Evolutionary conservation across 331 rosid genomes (phyloP).

Genomic region (Telfairia occidentalis): DNA sequence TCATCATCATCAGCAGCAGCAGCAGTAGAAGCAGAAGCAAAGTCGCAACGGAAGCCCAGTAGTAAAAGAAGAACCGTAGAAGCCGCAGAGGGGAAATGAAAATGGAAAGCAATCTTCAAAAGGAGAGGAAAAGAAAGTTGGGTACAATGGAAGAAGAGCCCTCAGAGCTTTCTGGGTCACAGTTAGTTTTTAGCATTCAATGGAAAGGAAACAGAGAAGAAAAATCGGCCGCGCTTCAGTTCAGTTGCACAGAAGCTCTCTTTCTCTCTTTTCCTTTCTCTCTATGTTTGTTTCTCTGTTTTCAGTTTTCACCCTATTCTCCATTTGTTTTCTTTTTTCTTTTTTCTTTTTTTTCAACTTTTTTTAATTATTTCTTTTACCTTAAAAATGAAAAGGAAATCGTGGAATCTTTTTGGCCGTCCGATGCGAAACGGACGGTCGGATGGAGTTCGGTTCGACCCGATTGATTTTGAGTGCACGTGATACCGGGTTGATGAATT

Average conservation of each 20-base stretch:
- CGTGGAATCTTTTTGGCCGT: not conserved
- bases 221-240: constrained; percentile 13
- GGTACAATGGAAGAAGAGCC: not conserved
- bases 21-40: not conserved
- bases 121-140: not conserved
- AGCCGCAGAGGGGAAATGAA: not conserved
- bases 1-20: not conserved
- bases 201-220: not conserved
- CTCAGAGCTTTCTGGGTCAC: not conserved
- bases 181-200: constrained; percentile 1
- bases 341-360: not conserved
- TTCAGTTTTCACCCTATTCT: constrained; percentile 9
- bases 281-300: not conserved
- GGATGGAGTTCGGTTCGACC: not conserved
- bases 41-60: not conserved
- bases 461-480: not conserved
- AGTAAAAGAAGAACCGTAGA: not conserved
- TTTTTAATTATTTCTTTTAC: not conserved
- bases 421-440: not conserved
- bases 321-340: not conserved
- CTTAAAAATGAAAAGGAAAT: not conserved
- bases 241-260: constrained; percentile 8
- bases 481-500: constrained; percentile 7
- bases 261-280: not conserved
- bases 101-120: not conserved